These are phyloP conservation scores for Hortiboletus flavorubellus DNA, from an alignment of 768 basidiomycete species.

Conservation along the genomic window DNA sequence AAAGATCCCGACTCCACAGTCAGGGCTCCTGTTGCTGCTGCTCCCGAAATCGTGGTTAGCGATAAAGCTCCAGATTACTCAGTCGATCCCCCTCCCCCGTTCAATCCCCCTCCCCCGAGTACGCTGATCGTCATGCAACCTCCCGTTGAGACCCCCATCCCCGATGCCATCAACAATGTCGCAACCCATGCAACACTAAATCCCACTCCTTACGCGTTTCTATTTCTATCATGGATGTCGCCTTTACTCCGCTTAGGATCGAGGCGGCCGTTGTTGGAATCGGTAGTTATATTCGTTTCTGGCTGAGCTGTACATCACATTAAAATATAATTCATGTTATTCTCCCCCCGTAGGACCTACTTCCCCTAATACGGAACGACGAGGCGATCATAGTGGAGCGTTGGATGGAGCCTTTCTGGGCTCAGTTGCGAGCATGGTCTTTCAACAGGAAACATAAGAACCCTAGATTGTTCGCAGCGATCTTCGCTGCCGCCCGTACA, in stretches of 20 bases:
- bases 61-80: constrained; percentile 1
- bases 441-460: constrained; percentile 14
- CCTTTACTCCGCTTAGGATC: constrained; percentile 24
- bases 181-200: constrained; percentile 21
- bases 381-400: constrained; percentile 23
- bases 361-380: constrained; percentile 26
- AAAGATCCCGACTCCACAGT: constrained; percentile 1
- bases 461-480: constrained; percentile 16
- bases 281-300: constrained; percentile 29
- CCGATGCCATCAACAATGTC: constrained; percentile 16
- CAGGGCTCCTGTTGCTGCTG: not conserved
- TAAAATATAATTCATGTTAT: constrained; percentile 14
- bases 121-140: constrained; percentile 25
- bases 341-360: constrained; percentile 19
- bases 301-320: constrained; percentile 21
- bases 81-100: not conserved
- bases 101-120: constrained; percentile 11
- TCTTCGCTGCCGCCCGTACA: constrained; percentile 15
- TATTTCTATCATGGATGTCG: constrained; percentile 27
- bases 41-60: not conserved
- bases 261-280: constrained; percentile 29
- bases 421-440: constrained; percentile 16
- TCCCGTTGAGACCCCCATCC: constrained; percentile 12
- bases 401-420: constrained; percentile 26
- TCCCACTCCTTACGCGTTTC: constrained; percentile 11